Evolutionary conservation across 1,284 basidiomycete species (phyloP), one percentile per base, ranked within the genome.

Genomic region (Leccinum variabile): DNA sequence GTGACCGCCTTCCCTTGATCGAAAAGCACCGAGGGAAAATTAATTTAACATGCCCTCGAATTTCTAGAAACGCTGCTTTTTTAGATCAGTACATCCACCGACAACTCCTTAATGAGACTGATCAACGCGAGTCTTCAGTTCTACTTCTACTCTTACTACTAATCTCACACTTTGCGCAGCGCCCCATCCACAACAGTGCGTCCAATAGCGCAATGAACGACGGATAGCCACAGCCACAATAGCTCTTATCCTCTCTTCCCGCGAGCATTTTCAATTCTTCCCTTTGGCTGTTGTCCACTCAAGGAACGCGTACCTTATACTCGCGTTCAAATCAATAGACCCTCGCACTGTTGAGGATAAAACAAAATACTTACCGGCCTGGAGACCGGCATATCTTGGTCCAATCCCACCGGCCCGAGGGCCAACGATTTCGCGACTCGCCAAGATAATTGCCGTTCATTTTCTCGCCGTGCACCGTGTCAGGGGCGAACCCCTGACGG

Each of bases 381-480:
- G 55, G 58, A 22, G 32, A 39, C 30, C 22, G 54, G 35, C 35
- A 18, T 46, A 68, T 39, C 65, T 54, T 52, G 30, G 25, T 3
- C 54, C 60, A 61, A 65, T 44, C 22, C 57, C 55, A 37, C 56
- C 62, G 60, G 61, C 49, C 68, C 61, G 59, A 65, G 60, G 59
- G 57, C 44, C 57, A 55, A 49, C 62, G 4, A 60, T 65, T 63
- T 62, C 61, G 63, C 56, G 66, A 62, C 62, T 64, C 69, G 44
- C 60, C 65, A 69, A 54, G 59, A 63, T 64, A 56, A 53, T 59
- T 68, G 66, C 68, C 67, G 71, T 70, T 75, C 73, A 74, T 74
- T 75, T 71, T 39, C 57, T 56, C 54, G 16, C 59, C 52, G 25
- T 41, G 57, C 66, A 61, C 59, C 56, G 53, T 57, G 58, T 67